A percentile compares a stretch with the other conserved stretches of the same genome.
Conservation (phyloP, 169 alveolate species). For the Eimeria praecox region DNA sequence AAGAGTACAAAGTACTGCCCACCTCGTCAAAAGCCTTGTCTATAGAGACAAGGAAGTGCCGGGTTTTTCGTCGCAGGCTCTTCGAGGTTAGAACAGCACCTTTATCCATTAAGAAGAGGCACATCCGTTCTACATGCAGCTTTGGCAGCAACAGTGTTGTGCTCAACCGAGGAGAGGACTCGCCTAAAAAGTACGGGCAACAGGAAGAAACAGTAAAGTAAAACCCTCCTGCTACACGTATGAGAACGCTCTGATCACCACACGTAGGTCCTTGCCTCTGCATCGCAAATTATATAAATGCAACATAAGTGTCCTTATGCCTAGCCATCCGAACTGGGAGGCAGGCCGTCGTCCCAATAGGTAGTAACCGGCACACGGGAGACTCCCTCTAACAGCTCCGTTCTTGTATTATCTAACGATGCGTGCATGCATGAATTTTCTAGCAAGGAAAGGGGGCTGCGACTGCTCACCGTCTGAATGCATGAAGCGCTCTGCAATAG, state of each 20-base stretch:
- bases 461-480: slow-evolving; percentile 2
- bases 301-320: neutral
- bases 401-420: neutral
- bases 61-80: slow-evolving; percentile 57
- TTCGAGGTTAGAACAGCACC: slow-evolving; percentile 33
- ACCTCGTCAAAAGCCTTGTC: slow-evolving; percentile 79
- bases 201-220: neutral
- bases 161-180: neutral
- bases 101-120: slow-evolving; percentile 19
- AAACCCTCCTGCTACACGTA: neutral
- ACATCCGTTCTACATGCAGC: slow-evolving; percentile 76
- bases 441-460: neutral
- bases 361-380: neutral
- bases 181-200: neutral
- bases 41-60: slow-evolving; percentile 62
- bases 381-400: neutral
- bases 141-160: slow-evolving; percentile 67
- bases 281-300: neutral
- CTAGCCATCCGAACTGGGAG: neutral
- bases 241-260: neutral
- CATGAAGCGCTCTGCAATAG: slow-evolving; percentile 58
- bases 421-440: neutral
- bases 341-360: neutral
- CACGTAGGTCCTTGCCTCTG: neutral
- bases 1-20: neutral